A percentile compares a stretch with the other conserved stretches of the same genome.
These are phyloP conservation scores for Verticillium zaregamsianum DNA, from an alignment of 2,329 filamentous ascomycete genomes.

Conservation along the genomic window DNA sequence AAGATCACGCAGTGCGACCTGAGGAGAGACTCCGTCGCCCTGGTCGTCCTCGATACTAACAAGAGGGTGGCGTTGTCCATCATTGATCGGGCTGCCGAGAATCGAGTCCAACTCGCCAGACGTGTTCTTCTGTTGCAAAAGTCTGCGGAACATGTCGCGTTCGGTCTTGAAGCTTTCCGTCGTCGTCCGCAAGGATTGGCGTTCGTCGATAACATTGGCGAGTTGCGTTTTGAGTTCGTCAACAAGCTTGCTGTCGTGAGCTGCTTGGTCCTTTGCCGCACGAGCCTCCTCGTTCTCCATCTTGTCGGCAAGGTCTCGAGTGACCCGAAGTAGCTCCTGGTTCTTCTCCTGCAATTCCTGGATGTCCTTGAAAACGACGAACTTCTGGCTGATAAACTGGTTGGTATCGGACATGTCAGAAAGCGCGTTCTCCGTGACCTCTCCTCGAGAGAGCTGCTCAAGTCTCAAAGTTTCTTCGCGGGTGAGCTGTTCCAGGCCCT, in stretches of 20 bases:
- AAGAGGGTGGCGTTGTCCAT: slow-evolving; percentile 48
- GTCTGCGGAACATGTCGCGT: slow-evolving; percentile 94
- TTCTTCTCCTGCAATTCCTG: slow-evolving; percentile 86
- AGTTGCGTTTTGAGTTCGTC: slow-evolving; percentile 68
- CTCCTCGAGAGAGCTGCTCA: slow-evolving; percentile 71
- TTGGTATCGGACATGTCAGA: slow-evolving; percentile 80
- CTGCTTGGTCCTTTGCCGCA: slow-evolving; percentile 57
- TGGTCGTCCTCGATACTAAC: slow-evolving; percentile 54
- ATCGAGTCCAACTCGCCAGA: slow-evolving; percentile 61
- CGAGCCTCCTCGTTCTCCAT: slow-evolving; percentile 89
- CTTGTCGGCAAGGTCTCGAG: slow-evolving; percentile 78
- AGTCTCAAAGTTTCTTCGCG: slow-evolving; percentile 71
- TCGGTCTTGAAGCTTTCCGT: slow-evolving; percentile 94
- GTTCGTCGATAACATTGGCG: slow-evolving; percentile 74
- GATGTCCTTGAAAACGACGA: slow-evolving; percentile 87
- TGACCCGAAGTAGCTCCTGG: slow-evolving; percentile 74
- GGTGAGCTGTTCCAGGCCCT: slow-evolving; percentile 68
- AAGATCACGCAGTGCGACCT: slow-evolving; percentile 73
- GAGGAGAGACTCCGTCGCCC: slow-evolving; percentile 52
- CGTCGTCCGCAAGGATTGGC: slow-evolving; percentile 74
- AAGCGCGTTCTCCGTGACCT: slow-evolving; percentile 65
- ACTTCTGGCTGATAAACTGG: slow-evolving; percentile 80
- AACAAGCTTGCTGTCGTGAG: slow-evolving; percentile 67
- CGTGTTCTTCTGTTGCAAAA: slow-evolving; percentile 70
- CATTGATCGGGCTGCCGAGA: slow-evolving; percentile 68